Conservation (phyloP, 768 basidiomycete species). For the Tephrocybe sp. region DNA sequence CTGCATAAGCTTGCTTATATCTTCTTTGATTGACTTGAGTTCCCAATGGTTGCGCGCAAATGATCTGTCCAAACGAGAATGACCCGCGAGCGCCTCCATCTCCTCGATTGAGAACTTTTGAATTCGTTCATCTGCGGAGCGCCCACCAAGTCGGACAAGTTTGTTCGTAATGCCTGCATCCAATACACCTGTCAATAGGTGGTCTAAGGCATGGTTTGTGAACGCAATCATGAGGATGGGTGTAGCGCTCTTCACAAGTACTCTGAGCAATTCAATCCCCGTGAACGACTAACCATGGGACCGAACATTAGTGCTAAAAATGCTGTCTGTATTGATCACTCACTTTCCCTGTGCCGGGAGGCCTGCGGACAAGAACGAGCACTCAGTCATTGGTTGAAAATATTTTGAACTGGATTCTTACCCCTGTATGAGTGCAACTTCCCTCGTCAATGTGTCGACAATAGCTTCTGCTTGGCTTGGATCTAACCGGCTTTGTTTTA, state of each 20-base stretch:
- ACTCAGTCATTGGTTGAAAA: not conserved
- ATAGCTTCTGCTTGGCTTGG: conserved; percentile 71
- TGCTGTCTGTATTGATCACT: not conserved
- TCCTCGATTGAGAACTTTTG: conserved; percentile 57
- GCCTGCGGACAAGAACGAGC: conserved; percentile 34
- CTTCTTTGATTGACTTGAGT: conserved; percentile 42
- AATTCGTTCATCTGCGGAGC: conserved; percentile 59
- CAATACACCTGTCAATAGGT: conserved; percentile 62
- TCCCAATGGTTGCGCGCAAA: conserved; percentile 29
- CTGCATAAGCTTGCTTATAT: conserved; percentile 46
- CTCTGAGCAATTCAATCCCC: conserved; percentile 65
- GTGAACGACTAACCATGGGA: conserved; percentile 50
- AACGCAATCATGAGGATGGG: conserved; percentile 59
- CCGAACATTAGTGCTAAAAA: not conserved
- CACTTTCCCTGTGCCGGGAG: conserved; percentile 80
- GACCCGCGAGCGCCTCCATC: conserved; percentile 43
- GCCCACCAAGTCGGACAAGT: conserved; percentile 68
- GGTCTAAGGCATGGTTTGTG: conserved; percentile 80
- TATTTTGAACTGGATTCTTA: conserved; percentile 19
- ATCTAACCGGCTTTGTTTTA: conserved; percentile 60
- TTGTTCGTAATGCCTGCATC: conserved; percentile 61
- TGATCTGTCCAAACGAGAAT: conserved; percentile 36
- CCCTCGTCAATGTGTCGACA: conserved; percentile 54
- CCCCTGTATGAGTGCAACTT: conserved; percentile 74
- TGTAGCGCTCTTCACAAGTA: conserved; percentile 48